Conservation (phyloP, 768 basidiomycete species). For the Lactarius akahatsu region DNA sequence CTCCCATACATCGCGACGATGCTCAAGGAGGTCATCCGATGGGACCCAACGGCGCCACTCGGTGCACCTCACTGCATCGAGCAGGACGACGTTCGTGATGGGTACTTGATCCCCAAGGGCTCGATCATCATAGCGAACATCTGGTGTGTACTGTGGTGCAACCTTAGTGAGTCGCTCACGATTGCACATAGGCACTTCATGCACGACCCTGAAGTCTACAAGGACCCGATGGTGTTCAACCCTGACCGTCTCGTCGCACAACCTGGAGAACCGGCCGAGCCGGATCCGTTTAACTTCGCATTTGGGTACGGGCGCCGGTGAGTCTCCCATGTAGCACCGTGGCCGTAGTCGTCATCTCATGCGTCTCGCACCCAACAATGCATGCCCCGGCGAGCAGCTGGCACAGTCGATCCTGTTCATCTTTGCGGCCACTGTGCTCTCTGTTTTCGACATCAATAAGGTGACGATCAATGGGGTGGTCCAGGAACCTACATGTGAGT, state of each 20-base stretch:
- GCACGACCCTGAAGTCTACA: slow-evolving; percentile 34
- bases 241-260: slow-evolving; percentile 35
- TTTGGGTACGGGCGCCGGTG: slow-evolving; percentile 35
- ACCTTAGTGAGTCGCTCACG: not conserved
- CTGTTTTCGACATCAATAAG: slow-evolving; percentile 28
- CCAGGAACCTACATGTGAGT: slow-evolving; percentile 24
- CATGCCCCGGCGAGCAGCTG: slow-evolving; percentile 29
- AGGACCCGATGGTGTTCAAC: slow-evolving; percentile 34
- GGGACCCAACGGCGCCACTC: slow-evolving; percentile 31
- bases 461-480: slow-evolving; percentile 26
- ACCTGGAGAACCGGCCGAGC: slow-evolving; percentile 27
- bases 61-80: slow-evolving; percentile 38
- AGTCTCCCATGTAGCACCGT: slow-evolving; percentile 1
- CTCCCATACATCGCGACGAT: slow-evolving; percentile 31
- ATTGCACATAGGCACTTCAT: slow-evolving; percentile 32
- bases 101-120: slow-evolving; percentile 40
- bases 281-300: slow-evolving; percentile 26
- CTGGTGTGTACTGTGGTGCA: slow-evolving; percentile 31
- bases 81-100: slow-evolving; percentile 40
- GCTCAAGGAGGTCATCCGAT: slow-evolving; percentile 32
- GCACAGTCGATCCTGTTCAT: slow-evolving; percentile 30
- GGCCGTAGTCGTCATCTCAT: not conserved
- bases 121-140: slow-evolving; percentile 39
- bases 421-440: slow-evolving; percentile 23
- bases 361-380: slow-evolving; percentile 2